Evolutionary conservation across 805 yeast species (phyloP).

Genomic region (Ogataea paraovalis): DNA sequence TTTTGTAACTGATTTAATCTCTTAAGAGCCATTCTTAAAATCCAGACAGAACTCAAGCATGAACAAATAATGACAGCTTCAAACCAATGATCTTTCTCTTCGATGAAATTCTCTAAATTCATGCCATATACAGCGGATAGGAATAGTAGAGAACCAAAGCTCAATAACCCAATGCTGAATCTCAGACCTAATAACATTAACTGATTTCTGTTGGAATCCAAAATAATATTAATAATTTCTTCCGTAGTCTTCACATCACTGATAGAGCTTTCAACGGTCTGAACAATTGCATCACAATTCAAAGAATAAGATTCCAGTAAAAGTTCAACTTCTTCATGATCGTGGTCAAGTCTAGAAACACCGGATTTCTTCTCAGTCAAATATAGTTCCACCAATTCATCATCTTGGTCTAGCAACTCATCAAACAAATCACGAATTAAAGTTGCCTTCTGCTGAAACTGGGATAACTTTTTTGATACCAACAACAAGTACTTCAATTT

Average conservation of each 20-base stretch:
- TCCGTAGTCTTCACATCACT: constrained; percentile 90
- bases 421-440: constrained; percentile 81
- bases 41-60: constrained; percentile 33
- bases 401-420: constrained; percentile 84
- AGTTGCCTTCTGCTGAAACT: constrained; percentile 78
- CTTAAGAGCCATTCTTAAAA: constrained; percentile 52
- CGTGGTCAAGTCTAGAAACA: constrained; percentile 45
- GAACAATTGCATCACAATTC: constrained; percentile 92
- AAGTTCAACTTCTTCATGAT: constrained; percentile 87
- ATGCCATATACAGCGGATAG: constrained; percentile 90
- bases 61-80: constrained; percentile 44
- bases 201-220: constrained; percentile 92
- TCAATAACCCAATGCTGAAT: constrained; percentile 77
- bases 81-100: constrained; percentile 74
- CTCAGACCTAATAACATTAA: constrained; percentile 82
- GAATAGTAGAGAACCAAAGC: constrained; percentile 77
- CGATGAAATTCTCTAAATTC: constrained; percentile 91
- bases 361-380: constrained; percentile 56
- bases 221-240: constrained; percentile 86
- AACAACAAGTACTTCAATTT: constrained; percentile 74
- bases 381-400: constrained; percentile 76
- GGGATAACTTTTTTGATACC: constrained; percentile 79
- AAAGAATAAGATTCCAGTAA: constrained; percentile 85
- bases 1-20: constrained; percentile 64
- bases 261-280: constrained; percentile 70